Base-by-base conservation (phyloP, 225 moss, liverwort and hornwort genomes). In the Pseudisothecium myosuroides region DNA sequence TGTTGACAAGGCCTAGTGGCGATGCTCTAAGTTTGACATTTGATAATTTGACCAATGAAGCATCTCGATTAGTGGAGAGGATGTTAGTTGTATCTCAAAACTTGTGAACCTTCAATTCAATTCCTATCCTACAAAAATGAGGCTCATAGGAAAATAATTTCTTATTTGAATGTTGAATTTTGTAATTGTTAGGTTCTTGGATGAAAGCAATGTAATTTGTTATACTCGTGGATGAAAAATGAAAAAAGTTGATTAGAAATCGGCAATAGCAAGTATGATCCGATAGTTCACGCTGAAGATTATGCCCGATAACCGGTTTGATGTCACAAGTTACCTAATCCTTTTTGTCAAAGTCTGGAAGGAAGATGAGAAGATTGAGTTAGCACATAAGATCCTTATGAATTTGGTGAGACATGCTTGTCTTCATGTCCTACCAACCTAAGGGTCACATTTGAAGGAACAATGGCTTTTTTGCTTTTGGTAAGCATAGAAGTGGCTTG, bases 301-400 rank as follows among this genome's bases (percentile, higher is more conserved):
- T 27, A 71, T 41, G 0, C 5, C 1, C 1, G 2, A 16, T 41
- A 41, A 39, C 2, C 3, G 1, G 12, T 14, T 23, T 0, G 0
- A 14, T 1, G 1, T 7, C 4, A 14, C 12, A 22, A 4, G 69
- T 41, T 24, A 39, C 10, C 14, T 39, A 39, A 14, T 69, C 12
- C 6, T 26, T 3, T 15, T 72, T 27, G 16, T 43, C 2, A 3
- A 72, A 27, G 15, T 27, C 43, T 41, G 71, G 41, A 15, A 5
- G 43, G 43, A 26, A 43, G 43, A 43, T 71, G 26, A 26, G 1
- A 26, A 41, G 71, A 41, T 71, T 41, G 23, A 69, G 0, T 36
- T 2, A 39, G 1, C 8, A 69, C 8, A 41, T 3, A 26, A 72
- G 41, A 27, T 27, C 3, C 3, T 72, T 0, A 3, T 1, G 17